phyloP scores from a whole-genome alignment of 352 stramenopile species.

The Globisporangium nodosum region DNA sequence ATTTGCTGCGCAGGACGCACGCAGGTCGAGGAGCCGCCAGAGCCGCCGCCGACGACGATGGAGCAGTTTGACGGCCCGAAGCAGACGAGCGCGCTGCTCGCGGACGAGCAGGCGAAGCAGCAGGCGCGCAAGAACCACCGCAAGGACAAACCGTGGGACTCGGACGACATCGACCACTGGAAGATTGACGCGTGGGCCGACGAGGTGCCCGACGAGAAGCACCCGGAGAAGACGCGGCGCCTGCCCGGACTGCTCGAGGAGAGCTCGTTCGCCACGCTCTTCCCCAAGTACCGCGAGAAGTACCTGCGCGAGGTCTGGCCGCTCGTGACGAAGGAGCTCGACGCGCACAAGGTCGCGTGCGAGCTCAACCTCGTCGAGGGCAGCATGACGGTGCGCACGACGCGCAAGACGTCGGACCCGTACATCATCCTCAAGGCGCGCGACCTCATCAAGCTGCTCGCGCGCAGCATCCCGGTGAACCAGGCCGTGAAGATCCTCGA shows the following conservation, averaged over 20 bases:
- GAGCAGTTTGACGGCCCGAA: conserved; percentile 66
- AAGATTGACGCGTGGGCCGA: conserved; percentile 89
- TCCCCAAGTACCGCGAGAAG: conserved; percentile 99
- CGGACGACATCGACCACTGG: conserved; percentile 98
- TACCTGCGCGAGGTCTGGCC: conserved; percentile 99
- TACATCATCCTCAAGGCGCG: conserved; percentile 99
- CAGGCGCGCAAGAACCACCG: conserved; percentile 77
- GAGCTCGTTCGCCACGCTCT: conserved; percentile 98
- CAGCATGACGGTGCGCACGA: conserved; percentile 90
- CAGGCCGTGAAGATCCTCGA: conserved; percentile 97
- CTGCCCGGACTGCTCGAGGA: conserved; percentile 95
- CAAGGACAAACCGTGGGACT: conserved; percentile 99
- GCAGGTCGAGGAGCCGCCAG: background rate
- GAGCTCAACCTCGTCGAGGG: conserved; percentile 99
- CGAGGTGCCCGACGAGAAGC: conserved; percentile 79
- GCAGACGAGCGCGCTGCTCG: conserved; percentile 37
- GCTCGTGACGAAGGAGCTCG: conserved; percentile 96
- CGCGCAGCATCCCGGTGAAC: conserved; percentile 95
- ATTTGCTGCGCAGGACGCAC: no score
- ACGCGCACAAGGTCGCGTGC: conserved; percentile 94
- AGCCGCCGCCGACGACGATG: conserved; percentile 19
- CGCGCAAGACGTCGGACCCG: conserved; percentile 94
- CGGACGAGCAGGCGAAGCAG: conserved; percentile 27
- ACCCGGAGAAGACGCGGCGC: conserved; percentile 48
- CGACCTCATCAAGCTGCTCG: conserved; percentile 98